Conservation (phyloP, 306 rosid genomes). For the Quercus engelmannii region DNA sequence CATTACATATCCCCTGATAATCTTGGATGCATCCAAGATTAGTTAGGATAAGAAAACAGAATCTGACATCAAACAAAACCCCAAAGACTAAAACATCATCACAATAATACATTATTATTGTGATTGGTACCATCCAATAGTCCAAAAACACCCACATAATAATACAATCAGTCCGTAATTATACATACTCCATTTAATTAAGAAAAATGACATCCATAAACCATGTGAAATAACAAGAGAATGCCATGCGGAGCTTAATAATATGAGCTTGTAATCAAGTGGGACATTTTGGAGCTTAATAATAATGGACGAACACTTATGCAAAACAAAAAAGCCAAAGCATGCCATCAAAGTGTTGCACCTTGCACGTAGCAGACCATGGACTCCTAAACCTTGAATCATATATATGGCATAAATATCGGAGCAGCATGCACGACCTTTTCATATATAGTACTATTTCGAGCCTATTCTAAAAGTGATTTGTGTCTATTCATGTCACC, state of each 20-base stretch:
- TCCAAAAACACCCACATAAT: neutral
- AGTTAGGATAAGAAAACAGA: conserved; percentile 4
- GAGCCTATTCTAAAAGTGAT: neutral
- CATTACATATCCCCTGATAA: neutral
- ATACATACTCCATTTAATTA: too few species aligned
- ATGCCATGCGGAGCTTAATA: too few species aligned
- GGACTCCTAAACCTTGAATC: neutral
- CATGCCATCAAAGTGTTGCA: neutral
- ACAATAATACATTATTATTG: neutral
- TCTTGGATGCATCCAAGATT: neutral
- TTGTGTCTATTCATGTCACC: neutral
- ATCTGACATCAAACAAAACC: neutral
- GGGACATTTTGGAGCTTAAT: too few species aligned
- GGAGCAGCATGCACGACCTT: conserved; percentile 8
- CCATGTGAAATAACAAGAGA: neutral
- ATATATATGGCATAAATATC: neutral
- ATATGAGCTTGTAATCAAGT: too few species aligned
- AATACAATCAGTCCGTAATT: neutral
- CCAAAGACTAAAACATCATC: neutral
- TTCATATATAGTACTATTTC: neutral
- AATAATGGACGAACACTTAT: too few species aligned
- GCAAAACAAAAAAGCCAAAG: too few species aligned
- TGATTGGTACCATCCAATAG: neutral
- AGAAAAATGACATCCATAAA: neutral
- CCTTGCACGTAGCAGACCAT: conserved; percentile 21